Conservation (phyloP, 345 rosid genomes). For the Eutrema japonicum region DNA sequence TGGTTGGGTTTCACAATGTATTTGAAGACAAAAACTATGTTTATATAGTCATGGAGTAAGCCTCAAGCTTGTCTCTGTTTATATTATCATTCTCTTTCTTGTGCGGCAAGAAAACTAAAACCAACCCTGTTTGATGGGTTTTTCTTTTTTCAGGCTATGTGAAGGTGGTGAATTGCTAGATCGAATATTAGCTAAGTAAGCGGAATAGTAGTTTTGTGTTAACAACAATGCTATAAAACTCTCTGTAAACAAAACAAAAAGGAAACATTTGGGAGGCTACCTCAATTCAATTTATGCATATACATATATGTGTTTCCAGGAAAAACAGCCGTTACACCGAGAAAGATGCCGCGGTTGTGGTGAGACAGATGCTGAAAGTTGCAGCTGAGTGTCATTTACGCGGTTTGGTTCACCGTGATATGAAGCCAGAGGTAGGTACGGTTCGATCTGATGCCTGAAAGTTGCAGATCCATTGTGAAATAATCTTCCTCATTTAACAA, state of each 20-base stretch:
- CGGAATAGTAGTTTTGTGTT: background rate
- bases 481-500: background rate
- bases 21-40: slow-evolving; percentile 91
- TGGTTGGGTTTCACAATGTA: slow-evolving; percentile 75
- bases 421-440: slow-evolving; percentile 99
- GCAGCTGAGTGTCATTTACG: slow-evolving; percentile 96
- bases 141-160: slow-evolving; percentile 63
- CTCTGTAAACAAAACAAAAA: background rate
- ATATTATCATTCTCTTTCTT: background rate
- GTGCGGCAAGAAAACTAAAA: slow-evolving; percentile 11
- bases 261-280: slow-evolving; percentile 1
- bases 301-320: slow-evolving; percentile 53
- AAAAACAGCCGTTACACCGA: slow-evolving; percentile 84
- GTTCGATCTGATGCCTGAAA: background rate
- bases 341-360: slow-evolving; percentile 88
- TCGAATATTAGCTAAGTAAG: slow-evolving; percentile 81
- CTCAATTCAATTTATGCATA: background rate
- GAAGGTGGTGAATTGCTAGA: slow-evolving; percentile 98
- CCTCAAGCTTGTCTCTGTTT: background rate
- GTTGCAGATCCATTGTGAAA: slow-evolving; percentile 9
- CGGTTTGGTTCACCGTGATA: slow-evolving; percentile 93
- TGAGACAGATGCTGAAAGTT: slow-evolving; percentile 89
- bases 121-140: background rate
- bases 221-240: background rate
- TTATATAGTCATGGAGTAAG: slow-evolving; percentile 97